Percentiles rank a stretch among this genome's conserved stretches.
Conservation (phyloP, 495 filamentous ascomycete species). For the Penicillium turbatum region DNA sequence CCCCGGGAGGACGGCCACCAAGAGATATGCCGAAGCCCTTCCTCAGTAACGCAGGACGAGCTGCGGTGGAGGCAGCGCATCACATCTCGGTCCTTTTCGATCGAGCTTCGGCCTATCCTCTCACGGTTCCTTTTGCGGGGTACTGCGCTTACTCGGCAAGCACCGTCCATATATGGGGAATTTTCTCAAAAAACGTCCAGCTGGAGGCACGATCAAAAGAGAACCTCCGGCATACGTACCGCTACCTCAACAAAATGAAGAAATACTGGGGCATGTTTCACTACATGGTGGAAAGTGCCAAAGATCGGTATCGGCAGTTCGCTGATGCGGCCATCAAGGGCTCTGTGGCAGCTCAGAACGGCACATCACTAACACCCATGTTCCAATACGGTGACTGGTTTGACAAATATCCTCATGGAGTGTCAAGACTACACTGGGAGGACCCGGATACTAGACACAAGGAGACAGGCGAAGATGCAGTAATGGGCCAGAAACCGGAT, state of each 20-base stretch:
- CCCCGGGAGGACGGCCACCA: conserved; percentile 60
- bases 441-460: conserved; percentile 66
- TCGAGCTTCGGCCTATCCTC: conserved; percentile 70
- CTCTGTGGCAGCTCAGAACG: conserved; percentile 48
- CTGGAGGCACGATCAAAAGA: conserved; percentile 76
- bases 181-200: conserved; percentile 75
- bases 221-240: conserved; percentile 83
- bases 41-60: conserved; percentile 66
- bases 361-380: conserved; percentile 52
- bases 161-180: conserved; percentile 87
- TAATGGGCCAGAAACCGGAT: conserved; percentile 79
- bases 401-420: conserved; percentile 87
- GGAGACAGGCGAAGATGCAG: conserved; percentile 72
- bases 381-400: conserved; percentile 99
- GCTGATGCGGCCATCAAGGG: conserved; percentile 64
- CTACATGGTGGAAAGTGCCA: conserved; percentile 89
- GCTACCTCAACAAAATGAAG: conserved; percentile 91
- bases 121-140: conserved; percentile 87
- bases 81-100: conserved; percentile 80
- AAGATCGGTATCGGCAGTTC: conserved; percentile 81
- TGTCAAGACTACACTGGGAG: conserved; percentile 77
- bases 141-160: conserved; percentile 93
- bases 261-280: conserved; percentile 98
- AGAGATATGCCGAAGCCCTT: conserved; percentile 77
- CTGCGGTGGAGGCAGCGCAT: conserved; percentile 83